Evolutionary conservation across 257 asterid genomes (phyloP).

Genomic region (Jacaranda copaia): DNA sequence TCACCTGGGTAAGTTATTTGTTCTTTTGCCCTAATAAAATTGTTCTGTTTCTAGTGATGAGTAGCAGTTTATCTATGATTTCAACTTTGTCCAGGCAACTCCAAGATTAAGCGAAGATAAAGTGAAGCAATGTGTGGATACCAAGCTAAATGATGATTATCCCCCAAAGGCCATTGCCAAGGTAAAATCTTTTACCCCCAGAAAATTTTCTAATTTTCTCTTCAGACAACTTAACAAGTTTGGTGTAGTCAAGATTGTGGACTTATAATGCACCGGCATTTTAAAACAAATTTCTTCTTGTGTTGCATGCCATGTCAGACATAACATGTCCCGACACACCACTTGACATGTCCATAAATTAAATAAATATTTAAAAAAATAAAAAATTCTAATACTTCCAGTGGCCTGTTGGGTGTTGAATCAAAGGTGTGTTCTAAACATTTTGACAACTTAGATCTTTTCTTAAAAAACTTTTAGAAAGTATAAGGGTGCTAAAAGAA

Average conservation of each 20-base stretch:
- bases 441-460: too few relatives aligned
- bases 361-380: too few relatives aligned
- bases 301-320: too few relatives aligned
- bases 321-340: too few relatives aligned
- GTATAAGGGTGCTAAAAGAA: too few relatives aligned
- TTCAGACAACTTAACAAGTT: neutral
- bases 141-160: slow-evolving; percentile 72
- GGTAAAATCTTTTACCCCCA: slow-evolving; percentile 42
- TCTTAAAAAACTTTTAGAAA: too few relatives aligned
- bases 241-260: neutral
- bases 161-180: slow-evolving; percentile 91
- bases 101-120: slow-evolving; percentile 94
- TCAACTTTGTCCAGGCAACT: slow-evolving; percentile 64
- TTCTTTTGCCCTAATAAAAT: neutral
- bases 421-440: too few relatives aligned
- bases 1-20: slow-evolving; percentile 68
- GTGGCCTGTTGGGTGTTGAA: too few relatives aligned
- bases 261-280: neutral
- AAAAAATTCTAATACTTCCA: too few relatives aligned
- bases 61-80: neutral
- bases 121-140: slow-evolving; percentile 92
- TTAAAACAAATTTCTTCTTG: too few relatives aligned
- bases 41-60: neutral
- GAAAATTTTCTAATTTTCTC: neutral
- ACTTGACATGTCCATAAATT: too few relatives aligned